Evolutionary conservation across 2,329 filamentous ascomycete genomes (phyloP).

Genomic region (Aspergillus ochraceoroseus): DNA sequence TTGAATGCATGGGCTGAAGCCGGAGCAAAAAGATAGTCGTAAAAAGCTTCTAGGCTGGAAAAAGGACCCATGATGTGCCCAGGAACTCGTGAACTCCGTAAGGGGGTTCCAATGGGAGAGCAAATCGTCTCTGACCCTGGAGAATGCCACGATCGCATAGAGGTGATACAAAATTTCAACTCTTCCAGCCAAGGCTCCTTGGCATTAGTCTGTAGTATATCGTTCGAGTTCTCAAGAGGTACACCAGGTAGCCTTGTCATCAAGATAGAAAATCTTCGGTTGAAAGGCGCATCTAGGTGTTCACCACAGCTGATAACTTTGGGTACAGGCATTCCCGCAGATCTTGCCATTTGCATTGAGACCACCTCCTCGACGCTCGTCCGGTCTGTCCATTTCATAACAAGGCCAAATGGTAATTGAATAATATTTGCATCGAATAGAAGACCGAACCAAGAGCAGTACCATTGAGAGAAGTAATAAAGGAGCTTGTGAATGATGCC

Average conservation of each 20-base stretch:
- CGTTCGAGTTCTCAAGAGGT: slow-evolving; percentile 27
- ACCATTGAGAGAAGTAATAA: slow-evolving; percentile 29
- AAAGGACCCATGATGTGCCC: slow-evolving; percentile 33
- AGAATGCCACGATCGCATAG: slow-evolving; percentile 37
- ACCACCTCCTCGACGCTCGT: slow-evolving; percentile 36
- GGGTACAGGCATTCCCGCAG: slow-evolving; percentile 36
- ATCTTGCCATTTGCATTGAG: slow-evolving; percentile 33
- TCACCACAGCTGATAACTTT: slow-evolving; percentile 35
- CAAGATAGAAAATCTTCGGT: slow-evolving; percentile 34
- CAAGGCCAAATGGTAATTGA: slow-evolving; percentile 38
- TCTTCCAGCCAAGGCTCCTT: slow-evolving; percentile 35
- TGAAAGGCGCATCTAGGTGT: slow-evolving; percentile 22
- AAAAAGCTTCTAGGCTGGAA: slow-evolving; percentile 24
- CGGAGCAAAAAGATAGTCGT: slow-evolving; percentile 28
- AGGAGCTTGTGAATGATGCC: slow-evolving; percentile 30
- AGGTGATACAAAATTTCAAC: slow-evolving; percentile 31
- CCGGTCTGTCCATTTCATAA: slow-evolving; percentile 40
- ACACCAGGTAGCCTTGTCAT: slow-evolving; percentile 42
- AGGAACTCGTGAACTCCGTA: slow-evolving; percentile 34
- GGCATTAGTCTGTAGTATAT: slow-evolving; percentile 26
- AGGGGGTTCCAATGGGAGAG: slow-evolving; percentile 29
- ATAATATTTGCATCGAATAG: slow-evolving; percentile 27
- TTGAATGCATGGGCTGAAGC: slow-evolving; percentile 29
- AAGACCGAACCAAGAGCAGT: slow-evolving; percentile 29
- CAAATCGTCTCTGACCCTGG: slow-evolving; percentile 26